Evolutionary conservation across 805 yeast genomes (phyloP).

Genomic region (baker's yeast (Saccharomyces cerevisiae)): DNA sequence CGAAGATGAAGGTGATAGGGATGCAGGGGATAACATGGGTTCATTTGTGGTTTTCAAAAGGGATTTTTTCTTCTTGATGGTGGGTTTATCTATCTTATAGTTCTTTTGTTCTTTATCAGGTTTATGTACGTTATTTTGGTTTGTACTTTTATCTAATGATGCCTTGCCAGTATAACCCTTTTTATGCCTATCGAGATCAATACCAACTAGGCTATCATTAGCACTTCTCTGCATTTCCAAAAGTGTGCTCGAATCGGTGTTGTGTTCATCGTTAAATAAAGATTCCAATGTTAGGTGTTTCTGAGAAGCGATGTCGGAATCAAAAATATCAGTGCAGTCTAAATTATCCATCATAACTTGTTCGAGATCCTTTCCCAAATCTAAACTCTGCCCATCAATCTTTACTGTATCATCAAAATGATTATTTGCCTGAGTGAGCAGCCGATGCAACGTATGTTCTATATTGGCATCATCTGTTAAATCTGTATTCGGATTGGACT

Average conservation of each 20-base stretch:
- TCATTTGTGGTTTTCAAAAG: not conserved
- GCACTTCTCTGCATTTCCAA: not conserved
- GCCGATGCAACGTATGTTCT: constrained; percentile 17
- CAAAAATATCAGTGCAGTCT: constrained; percentile 7
- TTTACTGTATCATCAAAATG: constrained; percentile 5
- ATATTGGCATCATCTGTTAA: constrained; percentile 9
- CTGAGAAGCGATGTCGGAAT: constrained; percentile 8
- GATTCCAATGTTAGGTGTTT: constrained; percentile 21
- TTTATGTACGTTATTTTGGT: not conserved
- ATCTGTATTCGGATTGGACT: not conserved
- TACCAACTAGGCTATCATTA: not conserved
- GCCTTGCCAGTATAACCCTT: not conserved
- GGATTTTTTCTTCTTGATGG: not conserved
- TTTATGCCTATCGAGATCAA: not conserved
- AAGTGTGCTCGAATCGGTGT: not conserved
- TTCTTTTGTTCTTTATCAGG: not conserved
- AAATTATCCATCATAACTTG: constrained; percentile 2
- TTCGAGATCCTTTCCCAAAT: constrained; percentile 5
- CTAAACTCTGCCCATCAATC: not conserved
- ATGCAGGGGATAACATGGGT: not conserved
- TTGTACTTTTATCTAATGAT: not conserved
- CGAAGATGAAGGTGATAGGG: not conserved
- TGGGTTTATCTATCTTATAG: not conserved
- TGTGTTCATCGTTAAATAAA: constrained; percentile 1
- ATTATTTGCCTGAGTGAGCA: constrained; percentile 13